phyloP scores from a whole-genome alignment of 2,329 filamentous ascomycete species.

The Corniculantispora saksenae region DNA sequence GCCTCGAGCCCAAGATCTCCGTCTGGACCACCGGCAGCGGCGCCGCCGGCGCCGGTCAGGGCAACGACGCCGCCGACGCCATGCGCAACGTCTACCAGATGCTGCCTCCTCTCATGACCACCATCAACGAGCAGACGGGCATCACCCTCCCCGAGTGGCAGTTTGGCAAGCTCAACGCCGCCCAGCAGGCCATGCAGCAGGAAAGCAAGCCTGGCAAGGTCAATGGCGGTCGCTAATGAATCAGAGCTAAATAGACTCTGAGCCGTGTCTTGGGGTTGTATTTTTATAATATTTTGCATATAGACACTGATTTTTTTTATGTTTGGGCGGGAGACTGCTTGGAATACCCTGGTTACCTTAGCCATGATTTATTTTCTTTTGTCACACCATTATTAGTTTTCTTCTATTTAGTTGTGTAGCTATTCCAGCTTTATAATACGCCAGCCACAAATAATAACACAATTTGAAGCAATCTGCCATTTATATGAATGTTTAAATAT shows the following conservation, averaged over 20 bases:
- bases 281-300: not conserved
- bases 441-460: not conserved
- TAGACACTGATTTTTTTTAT: not conserved
- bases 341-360: not conserved
- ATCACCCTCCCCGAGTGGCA: conserved; percentile 79
- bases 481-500: not conserved
- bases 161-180: conserved; percentile 50
- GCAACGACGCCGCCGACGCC: conserved; percentile 53
- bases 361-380: not conserved
- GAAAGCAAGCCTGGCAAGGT: conserved; percentile 21
- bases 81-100: conserved; percentile 84
- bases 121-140: conserved; percentile 86
- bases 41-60: conserved; percentile 41
- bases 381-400: not conserved
- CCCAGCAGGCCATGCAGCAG: conserved; percentile 32
- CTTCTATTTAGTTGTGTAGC: not conserved
- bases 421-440: not conserved
- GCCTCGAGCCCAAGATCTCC: conserved; percentile 36
- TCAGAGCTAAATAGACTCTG: not conserved
- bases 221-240: conserved; percentile 18
- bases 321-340: not conserved
- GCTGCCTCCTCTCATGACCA: conserved; percentile 76
- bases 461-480: not conserved
- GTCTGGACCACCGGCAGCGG: conserved; percentile 59
- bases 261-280: not conserved